Evolutionary conservation across 2,329 filamentous ascomycete species (phyloP).

Genomic region (Fusarium sp.): DNA sequence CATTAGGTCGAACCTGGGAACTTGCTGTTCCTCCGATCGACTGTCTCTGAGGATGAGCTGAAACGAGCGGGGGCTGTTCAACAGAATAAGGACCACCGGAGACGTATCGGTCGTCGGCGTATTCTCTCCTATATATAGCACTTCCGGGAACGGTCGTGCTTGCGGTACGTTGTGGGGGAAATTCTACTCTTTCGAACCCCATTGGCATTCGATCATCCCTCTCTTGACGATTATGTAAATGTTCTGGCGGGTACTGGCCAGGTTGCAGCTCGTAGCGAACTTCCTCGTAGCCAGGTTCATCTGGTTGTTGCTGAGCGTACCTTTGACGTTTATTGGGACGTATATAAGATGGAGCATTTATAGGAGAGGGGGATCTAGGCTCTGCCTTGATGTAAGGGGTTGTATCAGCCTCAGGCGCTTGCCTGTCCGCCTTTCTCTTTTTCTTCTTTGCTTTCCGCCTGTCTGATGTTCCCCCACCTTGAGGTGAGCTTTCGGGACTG

Average conservation of each 20-base stretch:
- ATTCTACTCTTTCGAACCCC: slow-evolving; percentile 52
- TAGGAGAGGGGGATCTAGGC: slow-evolving; percentile 73
- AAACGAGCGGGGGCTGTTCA: slow-evolving; percentile 55
- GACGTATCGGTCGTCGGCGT: slow-evolving; percentile 51
- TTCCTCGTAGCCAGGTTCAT: slow-evolving; percentile 52
- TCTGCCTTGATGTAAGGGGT: slow-evolving; percentile 73
- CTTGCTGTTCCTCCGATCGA: slow-evolving; percentile 29
- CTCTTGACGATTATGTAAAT: slow-evolving; percentile 49
- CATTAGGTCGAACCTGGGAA: slow-evolving; percentile 59
- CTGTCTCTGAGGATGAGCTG: slow-evolving; percentile 52
- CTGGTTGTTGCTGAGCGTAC: slow-evolving; percentile 58
- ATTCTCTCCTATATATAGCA: slow-evolving; percentile 52
- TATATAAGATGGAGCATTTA: slow-evolving; percentile 65
- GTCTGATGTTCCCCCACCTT: slow-evolving; percentile 62
- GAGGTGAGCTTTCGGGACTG: slow-evolving; percentile 72
- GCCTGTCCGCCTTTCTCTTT: slow-evolving; percentile 67
- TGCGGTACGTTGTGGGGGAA: slow-evolving; percentile 45
- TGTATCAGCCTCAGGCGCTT: slow-evolving; percentile 61
- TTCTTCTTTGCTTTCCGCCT: slow-evolving; percentile 65
- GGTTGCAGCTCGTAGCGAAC: slow-evolving; percentile 59
- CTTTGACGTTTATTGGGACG: slow-evolving; percentile 70
- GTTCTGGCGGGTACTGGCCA: slow-evolving; percentile 54
- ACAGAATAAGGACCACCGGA: slow-evolving; percentile 51
- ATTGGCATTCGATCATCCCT: slow-evolving; percentile 52
- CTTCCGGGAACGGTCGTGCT: slow-evolving; percentile 47